Evolutionary conservation across 257 asterid species (phyloP), one percentile per base, ranked within the genome.

Genomic region (Mentha longifolia): DNA sequence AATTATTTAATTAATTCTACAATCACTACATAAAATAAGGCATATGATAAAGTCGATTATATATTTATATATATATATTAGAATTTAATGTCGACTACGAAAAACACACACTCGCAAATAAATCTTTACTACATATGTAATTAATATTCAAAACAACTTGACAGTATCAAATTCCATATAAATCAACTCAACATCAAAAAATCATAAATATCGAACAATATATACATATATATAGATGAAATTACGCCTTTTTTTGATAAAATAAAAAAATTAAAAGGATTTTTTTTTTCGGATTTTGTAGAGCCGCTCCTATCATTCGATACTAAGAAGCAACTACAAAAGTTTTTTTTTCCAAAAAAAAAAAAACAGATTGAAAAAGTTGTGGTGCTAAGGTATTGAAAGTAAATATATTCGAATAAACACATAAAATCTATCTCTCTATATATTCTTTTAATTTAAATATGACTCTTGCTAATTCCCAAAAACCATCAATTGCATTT

Each of bases 391-490:
- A 62, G 59, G 58, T 63, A 6, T 73, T 73, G 5, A 43, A 1
- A 46, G n/a, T 28, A 47, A 5, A 47, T 47, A 54, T 46, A 73
- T 56, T 73, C 79, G 70, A 33, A 61, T 49, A 64, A 73, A 58
- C 16, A 54, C 59, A 28, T 8, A 52, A 63, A 33, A 28, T 68
- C 57, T 33, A 45, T 6, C 8, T 30, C 9, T 11, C 10, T 42
- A 22, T 31, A n/a, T 59, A 59, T 56, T 20, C 64, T 46, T 37
- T 20, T 6, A 49, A 41, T 37, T 15, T 7, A 59, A 28, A 28
- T 55, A 31, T 52, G 79, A 54, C 79, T 54, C 79, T 69, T 75
- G 54, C 56, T 64, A 61, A 42, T 52, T 50, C 65, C 33, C 75
- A 75, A 75, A 68, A 61, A 69, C 67, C 74, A 75, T 8, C 30